phyloP scores from a whole-genome alignment of 1,284 basidiomycete genomes.

The Microbotryum intermedium region DNA sequence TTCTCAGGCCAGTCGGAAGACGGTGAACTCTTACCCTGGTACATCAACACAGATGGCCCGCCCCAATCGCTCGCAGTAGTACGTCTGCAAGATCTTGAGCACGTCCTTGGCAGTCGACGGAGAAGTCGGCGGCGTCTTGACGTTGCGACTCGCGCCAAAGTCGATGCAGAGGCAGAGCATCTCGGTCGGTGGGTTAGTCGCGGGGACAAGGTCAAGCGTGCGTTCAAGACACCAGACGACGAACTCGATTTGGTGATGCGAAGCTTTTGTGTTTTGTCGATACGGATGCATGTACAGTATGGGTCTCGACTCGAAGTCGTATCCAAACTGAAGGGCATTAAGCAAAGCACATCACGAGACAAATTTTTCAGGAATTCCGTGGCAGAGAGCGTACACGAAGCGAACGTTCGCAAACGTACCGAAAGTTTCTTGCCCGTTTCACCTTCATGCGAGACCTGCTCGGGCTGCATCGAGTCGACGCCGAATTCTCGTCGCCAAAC shows the following conservation, averaged over 20 bases:
- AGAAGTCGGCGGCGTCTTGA: constrained; percentile 31
- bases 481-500: constrained; percentile 42
- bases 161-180: constrained; percentile 33
- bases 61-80: constrained; percentile 39
- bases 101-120: constrained; percentile 32
- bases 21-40: neutral
- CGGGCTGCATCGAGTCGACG: constrained; percentile 37
- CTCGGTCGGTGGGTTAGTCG: constrained; percentile 22
- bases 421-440: constrained; percentile 40
- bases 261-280: constrained; percentile 17
- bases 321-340: constrained; percentile 25
- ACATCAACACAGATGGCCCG: constrained; percentile 38
- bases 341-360: too few species aligned
- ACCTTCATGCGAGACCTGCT: constrained; percentile 35
- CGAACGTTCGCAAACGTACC: neutral
- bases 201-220: constrained; percentile 37
- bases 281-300: constrained; percentile 39
- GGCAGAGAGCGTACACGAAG: too few species aligned
- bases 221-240: constrained; percentile 43
- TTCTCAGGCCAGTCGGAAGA: too few species aligned
- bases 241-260: constrained; percentile 38
- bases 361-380: too few species aligned
- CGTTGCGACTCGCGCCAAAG: constrained; percentile 28
- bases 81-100: constrained; percentile 33
- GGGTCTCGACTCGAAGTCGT: constrained; percentile 39